phyloP scores from a whole-genome alignment of 352 stramenopile species.

The Phytophthora chlamydospora region DNA sequence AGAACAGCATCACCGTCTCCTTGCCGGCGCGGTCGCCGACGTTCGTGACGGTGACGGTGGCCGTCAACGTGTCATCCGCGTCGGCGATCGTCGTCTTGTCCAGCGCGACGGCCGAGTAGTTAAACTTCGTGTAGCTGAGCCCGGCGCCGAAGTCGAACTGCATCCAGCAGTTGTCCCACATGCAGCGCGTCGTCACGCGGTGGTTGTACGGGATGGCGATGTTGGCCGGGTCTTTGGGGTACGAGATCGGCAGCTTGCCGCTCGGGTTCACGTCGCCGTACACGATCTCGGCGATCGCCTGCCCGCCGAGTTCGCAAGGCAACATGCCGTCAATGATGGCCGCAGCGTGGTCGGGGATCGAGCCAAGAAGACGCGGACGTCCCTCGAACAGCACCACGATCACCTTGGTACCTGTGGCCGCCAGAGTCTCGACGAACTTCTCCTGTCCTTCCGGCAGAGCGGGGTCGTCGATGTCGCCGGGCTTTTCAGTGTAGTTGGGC shows the following conservation, averaged over 20 bases:
- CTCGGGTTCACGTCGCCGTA: slow-evolving; percentile 82
- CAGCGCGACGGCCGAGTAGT: slow-evolving; percentile 54
- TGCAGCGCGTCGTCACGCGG: slow-evolving; percentile 51
- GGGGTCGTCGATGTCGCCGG: slow-evolving; percentile 77
- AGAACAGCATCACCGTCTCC: slow-evolving; percentile 82
- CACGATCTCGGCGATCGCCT: slow-evolving; percentile 84
- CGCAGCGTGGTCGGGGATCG: slow-evolving; percentile 48
- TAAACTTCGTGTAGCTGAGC: slow-evolving; percentile 78
- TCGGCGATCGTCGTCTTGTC: slow-evolving; percentile 34
- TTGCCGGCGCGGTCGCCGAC: slow-evolving; percentile 54
- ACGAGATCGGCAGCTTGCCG: slow-evolving; percentile 82
- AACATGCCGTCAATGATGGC: slow-evolving; percentile 83
- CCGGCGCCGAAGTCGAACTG: slow-evolving; percentile 74
- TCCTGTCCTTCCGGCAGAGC: slow-evolving; percentile 62
- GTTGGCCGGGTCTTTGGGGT: slow-evolving; percentile 64
- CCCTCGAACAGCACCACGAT: slow-evolving; percentile 79
- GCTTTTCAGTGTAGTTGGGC: slow-evolving; percentile 77
- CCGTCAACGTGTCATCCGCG: slow-evolving; percentile 35
- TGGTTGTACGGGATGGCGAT: slow-evolving; percentile 78
- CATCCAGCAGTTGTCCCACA: slow-evolving; percentile 51
- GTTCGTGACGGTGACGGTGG: slow-evolving; percentile 76
- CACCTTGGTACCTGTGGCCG: slow-evolving; percentile 65
- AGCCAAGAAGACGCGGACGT: slow-evolving; percentile 71
- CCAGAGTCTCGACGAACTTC: slow-evolving; percentile 69
- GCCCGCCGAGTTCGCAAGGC: slow-evolving; percentile 72